Percentiles rank a stretch among this genome's conserved stretches.
phyloP scores from a whole-genome alignment of 1,284 basidiomycete species.

The Cystobasidiaceae sp. region DNA sequence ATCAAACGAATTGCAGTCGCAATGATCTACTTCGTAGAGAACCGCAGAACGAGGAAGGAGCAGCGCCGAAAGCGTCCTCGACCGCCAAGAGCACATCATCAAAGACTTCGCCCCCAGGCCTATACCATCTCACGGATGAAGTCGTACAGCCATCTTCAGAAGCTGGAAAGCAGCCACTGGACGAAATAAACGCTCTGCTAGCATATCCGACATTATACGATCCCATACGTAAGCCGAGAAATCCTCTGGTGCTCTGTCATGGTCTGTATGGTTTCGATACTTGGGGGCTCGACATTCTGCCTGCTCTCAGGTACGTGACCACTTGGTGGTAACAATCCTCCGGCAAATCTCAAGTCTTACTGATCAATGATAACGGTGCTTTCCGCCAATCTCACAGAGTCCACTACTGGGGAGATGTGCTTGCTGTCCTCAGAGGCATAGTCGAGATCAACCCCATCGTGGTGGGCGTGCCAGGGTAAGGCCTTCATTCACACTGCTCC shows the following conservation, averaged over 20 bases:
- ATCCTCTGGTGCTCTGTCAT: conserved; percentile 81
- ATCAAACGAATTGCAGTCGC: too few relatives aligned
- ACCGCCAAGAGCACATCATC: too few relatives aligned
- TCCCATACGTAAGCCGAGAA: conserved; percentile 69
- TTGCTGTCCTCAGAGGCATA: conserved; percentile 72
- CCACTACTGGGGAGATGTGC: conserved; percentile 92
- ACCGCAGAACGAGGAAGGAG: not conserved
- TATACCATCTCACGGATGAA: conserved; percentile 13
- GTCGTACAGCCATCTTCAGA: not conserved
- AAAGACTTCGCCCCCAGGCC: not conserved
- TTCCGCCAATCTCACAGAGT: conserved; percentile 62
- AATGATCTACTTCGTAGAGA: too few relatives aligned
- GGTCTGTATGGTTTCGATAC: conserved; percentile 94
- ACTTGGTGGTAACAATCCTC: conserved; percentile 38
- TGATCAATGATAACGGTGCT: not conserved
- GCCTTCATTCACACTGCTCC: conserved; percentile 24
- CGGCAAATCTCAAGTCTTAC: not conserved
- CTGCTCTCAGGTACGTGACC: conserved; percentile 34
- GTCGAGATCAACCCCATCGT: conserved; percentile 90
- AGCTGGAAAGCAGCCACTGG: conserved; percentile 3
- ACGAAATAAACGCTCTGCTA: conserved; percentile 39
- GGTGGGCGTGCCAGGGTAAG: conserved; percentile 87
- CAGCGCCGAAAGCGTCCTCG: not conserved
- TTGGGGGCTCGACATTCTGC: conserved; percentile 64
- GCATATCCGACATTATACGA: conserved; percentile 40